These are phyloP conservation scores for Conidiobolus incongruus DNA, from an alignment of 371 early-diverging fungal species.

Conservation along the genomic window DNA sequence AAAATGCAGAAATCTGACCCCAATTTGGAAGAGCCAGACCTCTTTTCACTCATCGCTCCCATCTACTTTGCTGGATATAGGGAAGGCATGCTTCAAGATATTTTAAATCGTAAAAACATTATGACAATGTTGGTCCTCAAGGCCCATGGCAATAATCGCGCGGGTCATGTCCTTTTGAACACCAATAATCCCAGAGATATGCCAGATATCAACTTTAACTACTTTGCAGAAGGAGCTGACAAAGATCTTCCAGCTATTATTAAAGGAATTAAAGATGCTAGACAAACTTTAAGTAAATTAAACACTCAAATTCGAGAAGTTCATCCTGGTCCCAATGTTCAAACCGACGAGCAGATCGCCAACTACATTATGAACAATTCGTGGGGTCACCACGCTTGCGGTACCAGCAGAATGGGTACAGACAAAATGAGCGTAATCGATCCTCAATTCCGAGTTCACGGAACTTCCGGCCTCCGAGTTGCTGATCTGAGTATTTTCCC, in stretches of 20 bases:
- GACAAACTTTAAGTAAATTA: not conserved
- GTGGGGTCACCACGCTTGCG: constrained; percentile 9
- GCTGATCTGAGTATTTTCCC: constrained; percentile 19
- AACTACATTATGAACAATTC: not conserved
- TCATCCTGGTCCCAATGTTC: not conserved
- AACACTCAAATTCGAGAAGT: not conserved
- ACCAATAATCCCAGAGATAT: not conserved
- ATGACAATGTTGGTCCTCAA: not conserved
- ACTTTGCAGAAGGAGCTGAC: not conserved
- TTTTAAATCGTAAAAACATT: not conserved
- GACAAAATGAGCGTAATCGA: constrained; percentile 9
- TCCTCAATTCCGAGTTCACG: constrained; percentile 12
- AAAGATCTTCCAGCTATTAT: constrained; percentile 1
- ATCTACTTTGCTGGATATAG: constrained; percentile 1
- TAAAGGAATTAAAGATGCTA: not conserved
- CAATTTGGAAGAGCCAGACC: not conserved
- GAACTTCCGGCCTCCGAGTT: constrained; percentile 12
- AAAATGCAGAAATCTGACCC: not conserved
- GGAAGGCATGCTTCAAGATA: not conserved
- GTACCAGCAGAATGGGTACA: constrained; percentile 11
- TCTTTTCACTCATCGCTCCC: not conserved
- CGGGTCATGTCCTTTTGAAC: not conserved
- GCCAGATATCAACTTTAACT: constrained; percentile 3
- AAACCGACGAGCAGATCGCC: not conserved
- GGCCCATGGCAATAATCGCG: not conserved